Evolutionary conservation across 176 grass and related monocot species (phyloP).

Genomic region (Carex littledalei): DNA sequence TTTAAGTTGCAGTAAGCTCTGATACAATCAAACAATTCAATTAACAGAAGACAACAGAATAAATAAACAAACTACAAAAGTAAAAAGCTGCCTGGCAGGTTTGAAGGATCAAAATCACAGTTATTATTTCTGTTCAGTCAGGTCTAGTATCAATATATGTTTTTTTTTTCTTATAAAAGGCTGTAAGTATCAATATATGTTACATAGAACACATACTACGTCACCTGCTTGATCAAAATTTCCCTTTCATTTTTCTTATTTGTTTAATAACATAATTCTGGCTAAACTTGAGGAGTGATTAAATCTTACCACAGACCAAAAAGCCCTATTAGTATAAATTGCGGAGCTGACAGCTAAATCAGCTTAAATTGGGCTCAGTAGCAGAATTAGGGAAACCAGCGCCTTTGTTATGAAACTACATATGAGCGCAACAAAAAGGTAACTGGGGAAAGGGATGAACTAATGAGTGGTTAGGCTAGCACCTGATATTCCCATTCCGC

Average conservation of each 20-base stretch:
- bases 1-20: not conserved
- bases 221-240: not conserved
- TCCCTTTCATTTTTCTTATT: not conserved
- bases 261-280: not conserved
- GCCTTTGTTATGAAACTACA: not conserved
- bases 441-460: not conserved
- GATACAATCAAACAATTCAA: not conserved
- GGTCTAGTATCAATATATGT: not conserved
- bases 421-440: not conserved
- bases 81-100: not conserved
- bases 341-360: not conserved
- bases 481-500: constrained; percentile 99
- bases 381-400: not conserved
- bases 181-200: not conserved
- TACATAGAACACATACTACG: not conserved
- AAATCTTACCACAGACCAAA: not conserved
- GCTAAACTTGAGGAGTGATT: not conserved
- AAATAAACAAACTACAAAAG: not conserved
- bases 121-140: not conserved
- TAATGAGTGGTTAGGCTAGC: not conserved
- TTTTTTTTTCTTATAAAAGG: no score
- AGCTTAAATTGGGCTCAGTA: not conserved
- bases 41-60: not conserved
- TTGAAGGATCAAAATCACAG: not conserved
- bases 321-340: not conserved